phyloP scores from a whole-genome alignment of 176 grass and related monocot species.

The Ensete ventricosum region DNA sequence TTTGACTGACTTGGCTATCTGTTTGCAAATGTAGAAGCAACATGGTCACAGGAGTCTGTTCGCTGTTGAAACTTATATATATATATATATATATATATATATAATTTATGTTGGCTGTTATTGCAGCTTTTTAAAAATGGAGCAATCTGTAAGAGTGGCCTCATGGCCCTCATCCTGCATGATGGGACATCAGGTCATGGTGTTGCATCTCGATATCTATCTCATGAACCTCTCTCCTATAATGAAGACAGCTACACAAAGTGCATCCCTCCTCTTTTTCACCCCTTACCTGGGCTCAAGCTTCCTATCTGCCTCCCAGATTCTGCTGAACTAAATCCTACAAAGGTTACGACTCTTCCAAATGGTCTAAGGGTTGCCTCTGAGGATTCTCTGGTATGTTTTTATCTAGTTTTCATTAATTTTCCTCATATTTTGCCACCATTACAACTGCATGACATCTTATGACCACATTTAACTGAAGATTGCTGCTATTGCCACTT shows the following conservation, averaged over 20 bases:
- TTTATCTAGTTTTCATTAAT: background rate
- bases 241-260: constrained; percentile 24
- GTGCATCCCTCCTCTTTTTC: constrained; percentile 35
- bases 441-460: background rate
- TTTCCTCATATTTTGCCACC: background rate
- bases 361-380: constrained; percentile 67
- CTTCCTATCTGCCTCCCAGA: constrained; percentile 40
- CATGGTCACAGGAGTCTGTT: background rate
- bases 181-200: background rate
- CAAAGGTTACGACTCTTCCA: constrained; percentile 65
- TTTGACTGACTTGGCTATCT: background rate
- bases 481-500: background rate
- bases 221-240: constrained; percentile 17
- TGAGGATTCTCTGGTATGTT: constrained; percentile 52
- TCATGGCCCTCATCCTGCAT: background rate
- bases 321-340: constrained; percentile 32
- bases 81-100: background rate
- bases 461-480: background rate
- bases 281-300: constrained; percentile 37
- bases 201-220: constrained; percentile 15
- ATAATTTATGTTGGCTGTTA: background rate
- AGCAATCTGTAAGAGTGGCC: background rate
- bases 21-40: background rate
- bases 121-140: background rate
- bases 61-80: background rate